A percentile compares a stretch with the other conserved stretches of the same genome.
These are phyloP conservation scores for Botrytis elliptica DNA, from an alignment of 2,329 filamentous ascomycete species.

Conservation along the genomic window DNA sequence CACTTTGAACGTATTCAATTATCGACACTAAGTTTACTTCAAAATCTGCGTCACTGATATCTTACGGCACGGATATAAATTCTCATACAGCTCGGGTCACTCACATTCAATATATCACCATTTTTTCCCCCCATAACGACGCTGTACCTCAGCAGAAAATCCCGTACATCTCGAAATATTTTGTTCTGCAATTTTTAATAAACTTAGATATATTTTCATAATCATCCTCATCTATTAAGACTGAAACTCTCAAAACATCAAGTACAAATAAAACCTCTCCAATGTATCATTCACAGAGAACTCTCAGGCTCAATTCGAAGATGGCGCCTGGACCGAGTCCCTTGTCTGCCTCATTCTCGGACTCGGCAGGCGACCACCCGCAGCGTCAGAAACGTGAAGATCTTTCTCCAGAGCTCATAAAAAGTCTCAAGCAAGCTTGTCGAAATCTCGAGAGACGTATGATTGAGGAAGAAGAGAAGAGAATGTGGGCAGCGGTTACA, in stretches of 20 bases:
- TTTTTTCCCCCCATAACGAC: background rate
- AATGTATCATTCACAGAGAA: background rate
- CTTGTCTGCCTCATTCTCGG: background rate
- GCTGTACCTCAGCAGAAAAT: background rate
- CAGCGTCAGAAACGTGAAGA: background rate
- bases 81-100: background rate
- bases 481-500: background rate
- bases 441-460: background rate
- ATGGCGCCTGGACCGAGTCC: background rate
- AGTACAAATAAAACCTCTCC: too few relatives aligned
- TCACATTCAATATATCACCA: background rate
- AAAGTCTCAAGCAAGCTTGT: background rate
- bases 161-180: too few relatives aligned
- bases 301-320: background rate
- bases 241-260: background rate
- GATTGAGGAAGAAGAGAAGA: background rate
- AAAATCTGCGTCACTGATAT: background rate
- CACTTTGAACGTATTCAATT: background rate
- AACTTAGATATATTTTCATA: background rate
- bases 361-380: too few relatives aligned
- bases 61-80: background rate
- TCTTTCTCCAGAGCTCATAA: background rate
- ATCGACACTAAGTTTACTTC: background rate
- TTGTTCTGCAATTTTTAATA: fast-evolving
- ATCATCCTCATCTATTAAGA: background rate